A percentile compares a stretch with the other conserved stretches of the same genome.
Evolutionary conservation across 129 eudicot species (phyloP).

Genomic region (Centrapalus pauciflorus): DNA sequence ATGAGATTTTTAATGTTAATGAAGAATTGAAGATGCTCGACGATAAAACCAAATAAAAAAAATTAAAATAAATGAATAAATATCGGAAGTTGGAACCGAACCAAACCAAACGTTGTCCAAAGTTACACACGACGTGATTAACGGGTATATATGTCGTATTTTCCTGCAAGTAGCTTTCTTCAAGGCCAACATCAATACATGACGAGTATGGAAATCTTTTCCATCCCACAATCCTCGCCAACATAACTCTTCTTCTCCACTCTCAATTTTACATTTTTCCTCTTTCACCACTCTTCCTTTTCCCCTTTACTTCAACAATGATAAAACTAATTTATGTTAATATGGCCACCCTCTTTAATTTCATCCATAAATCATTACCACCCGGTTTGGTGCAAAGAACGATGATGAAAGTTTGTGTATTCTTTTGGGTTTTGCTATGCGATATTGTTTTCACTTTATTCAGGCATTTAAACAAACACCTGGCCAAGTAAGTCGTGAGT

Average conservation of each 20-base stretch:
- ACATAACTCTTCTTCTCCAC: slow-evolving; percentile 1
- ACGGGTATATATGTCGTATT: no score
- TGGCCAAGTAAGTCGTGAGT: slow-evolving; percentile 42
- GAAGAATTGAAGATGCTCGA: no score
- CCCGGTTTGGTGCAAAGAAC: slow-evolving; percentile 19
- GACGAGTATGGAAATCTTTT: slow-evolving; percentile 1
- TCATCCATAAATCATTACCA: slow-evolving; percentile 13
- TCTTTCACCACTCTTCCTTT: slow-evolving; percentile 22
- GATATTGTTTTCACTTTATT: slow-evolving; percentile 20
- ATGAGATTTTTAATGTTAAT: no score
- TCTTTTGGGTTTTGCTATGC: slow-evolving; percentile 39
- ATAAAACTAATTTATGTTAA: slow-evolving; percentile 9
- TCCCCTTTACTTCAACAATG: slow-evolving; percentile 44
- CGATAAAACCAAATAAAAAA: no score
- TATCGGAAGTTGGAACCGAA: no score
- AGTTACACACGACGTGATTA: no score
- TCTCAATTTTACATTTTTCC: slow-evolving; percentile 13
- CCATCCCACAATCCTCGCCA: slow-evolving; percentile 33
- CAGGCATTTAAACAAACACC: slow-evolving; percentile 28
- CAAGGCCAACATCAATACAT: neutral
- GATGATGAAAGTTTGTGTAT: slow-evolving; percentile 30
- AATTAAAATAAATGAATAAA: no score
- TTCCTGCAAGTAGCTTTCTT: slow-evolving; percentile 20
- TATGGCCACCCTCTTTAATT: slow-evolving; percentile 37
- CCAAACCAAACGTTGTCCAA: no score